Evolutionary conservation across 768 basidiomycete species (phyloP).

Genomic region (Porpolomopsis calyptriformis): DNA sequence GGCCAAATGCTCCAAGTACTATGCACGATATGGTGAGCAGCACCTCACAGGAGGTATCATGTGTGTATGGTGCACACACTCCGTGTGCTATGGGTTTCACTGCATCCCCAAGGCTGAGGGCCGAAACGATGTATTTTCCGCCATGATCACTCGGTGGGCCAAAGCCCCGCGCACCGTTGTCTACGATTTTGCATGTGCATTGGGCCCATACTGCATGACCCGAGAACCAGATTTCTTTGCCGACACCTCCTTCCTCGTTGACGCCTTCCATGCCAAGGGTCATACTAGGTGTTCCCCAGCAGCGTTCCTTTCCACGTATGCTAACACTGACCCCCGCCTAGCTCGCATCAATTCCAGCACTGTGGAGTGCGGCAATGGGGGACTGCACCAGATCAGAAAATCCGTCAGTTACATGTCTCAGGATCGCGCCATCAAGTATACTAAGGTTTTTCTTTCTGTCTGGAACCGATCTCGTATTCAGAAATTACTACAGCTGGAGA

Average conservation of each 20-base stretch:
- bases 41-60: no score
- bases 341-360: constrained; percentile 21
- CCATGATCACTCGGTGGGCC: constrained; percentile 24
- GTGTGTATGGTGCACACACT: constrained; percentile 24
- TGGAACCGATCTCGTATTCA: constrained; percentile 13
- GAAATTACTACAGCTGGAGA: background rate
- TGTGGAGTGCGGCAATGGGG: constrained; percentile 23
- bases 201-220: constrained; percentile 24
- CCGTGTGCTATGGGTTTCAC: constrained; percentile 24
- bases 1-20: constrained; percentile 20
- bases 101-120: constrained; percentile 27
- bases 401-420: constrained; percentile 23
- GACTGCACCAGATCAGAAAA: constrained; percentile 18
- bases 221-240: constrained; percentile 19
- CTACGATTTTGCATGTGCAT: constrained; percentile 21
- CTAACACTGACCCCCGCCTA: constrained; percentile 15
- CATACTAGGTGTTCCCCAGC: constrained; percentile 20
- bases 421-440: constrained; percentile 18
- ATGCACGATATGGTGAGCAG: constrained; percentile 18
- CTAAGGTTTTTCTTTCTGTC: constrained; percentile 15
- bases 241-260: constrained; percentile 21
- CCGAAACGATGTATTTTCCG: constrained; percentile 29
- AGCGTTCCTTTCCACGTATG: constrained; percentile 18
- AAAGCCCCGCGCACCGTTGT: constrained; percentile 18
- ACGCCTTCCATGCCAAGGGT: constrained; percentile 19